Conservation (phyloP, 2,329 filamentous ascomycete genomes). For the Pestalotiopsis sp. region DNA sequence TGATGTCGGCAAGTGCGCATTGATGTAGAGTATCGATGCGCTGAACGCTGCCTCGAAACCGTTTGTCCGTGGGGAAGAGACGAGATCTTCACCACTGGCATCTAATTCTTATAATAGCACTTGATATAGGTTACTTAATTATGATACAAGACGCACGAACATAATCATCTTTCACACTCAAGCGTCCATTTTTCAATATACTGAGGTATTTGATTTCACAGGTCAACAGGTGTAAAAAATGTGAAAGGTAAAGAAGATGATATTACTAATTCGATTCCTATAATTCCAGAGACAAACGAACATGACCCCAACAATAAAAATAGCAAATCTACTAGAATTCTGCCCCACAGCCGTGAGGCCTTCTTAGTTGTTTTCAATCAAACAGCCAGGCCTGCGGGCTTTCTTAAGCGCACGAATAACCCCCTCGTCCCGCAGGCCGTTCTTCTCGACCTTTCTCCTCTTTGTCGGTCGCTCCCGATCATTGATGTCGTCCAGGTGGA, state of each 20-base stretch:
- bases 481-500: not conserved
- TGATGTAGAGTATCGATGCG: conserved; percentile 49
- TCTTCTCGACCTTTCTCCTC: not conserved
- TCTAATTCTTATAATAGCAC: not conserved
- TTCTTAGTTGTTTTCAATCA: too few species aligned
- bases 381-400: too few species aligned
- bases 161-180: not conserved
- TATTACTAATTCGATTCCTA: too few species aligned
- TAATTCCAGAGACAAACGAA: too few species aligned
- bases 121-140: not conserved
- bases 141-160: not conserved
- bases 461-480: not conserved
- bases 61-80: not conserved
- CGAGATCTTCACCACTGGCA: not conserved
- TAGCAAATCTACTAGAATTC: too few species aligned
- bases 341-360: too few species aligned
- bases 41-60: not conserved
- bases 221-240: too few species aligned
- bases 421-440: not conserved
- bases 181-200: too few species aligned
- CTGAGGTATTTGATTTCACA: too few species aligned
- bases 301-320: too few species aligned
- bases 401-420: too few species aligned
- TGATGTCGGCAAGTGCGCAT: conserved; percentile 46
- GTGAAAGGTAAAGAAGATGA: too few species aligned